Evolutionary conservation across 2,329 filamentous ascomycete species (phyloP), one percentile per base, ranked within the genome.

Genomic region (Botrytis medusae): DNA sequence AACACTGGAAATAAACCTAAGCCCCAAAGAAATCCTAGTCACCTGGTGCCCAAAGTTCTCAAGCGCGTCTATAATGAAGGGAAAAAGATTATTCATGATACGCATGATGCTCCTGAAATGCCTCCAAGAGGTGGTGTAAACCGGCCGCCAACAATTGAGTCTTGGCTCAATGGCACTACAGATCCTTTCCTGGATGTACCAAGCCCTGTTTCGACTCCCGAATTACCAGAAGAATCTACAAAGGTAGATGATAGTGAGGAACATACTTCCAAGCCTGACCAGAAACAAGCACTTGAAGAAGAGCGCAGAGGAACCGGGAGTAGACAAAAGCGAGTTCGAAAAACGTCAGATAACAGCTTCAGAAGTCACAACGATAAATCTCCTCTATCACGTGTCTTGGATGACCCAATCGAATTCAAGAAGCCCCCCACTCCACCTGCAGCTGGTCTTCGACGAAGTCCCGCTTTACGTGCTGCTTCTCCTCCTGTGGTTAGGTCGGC

Each of bases 1-100:
- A 85, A 83, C 73, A 87, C 88, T 77, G 87, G 87, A 77, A 81
- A 85, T 12, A 75, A 57, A 40, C 69, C 78, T n/a, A 76, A 74
- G n/a, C 76, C 79, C n/a, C 86, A 88, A 63, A 83, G 87, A 60
- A 88, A 85, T 68, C 81, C 85, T 2, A 91, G 88, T 78, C 87
- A 91, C 81, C 89, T 88, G 65, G 85, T 90, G 75, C 88, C 88
- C n/a, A 87, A 88, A 59, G 88, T 90, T 12, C 82, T 91, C 74
- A 91, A 90, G 77, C 90, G 89, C 79, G 89, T 91, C 10, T 85
- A 91, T 74, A 87, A 85, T 62, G 89, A 89, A 74, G 88, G 89
- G 68, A 90, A 88, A 81, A 91, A 90, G 81, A 90, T 91, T 20
- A 86, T 91, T 54, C 86, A 89, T 22, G 89, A 91, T 72, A 86